Evolutionary conservation across 179 eudicot genomes (phyloP).

Genomic region (Dionaea muscipula): DNA sequence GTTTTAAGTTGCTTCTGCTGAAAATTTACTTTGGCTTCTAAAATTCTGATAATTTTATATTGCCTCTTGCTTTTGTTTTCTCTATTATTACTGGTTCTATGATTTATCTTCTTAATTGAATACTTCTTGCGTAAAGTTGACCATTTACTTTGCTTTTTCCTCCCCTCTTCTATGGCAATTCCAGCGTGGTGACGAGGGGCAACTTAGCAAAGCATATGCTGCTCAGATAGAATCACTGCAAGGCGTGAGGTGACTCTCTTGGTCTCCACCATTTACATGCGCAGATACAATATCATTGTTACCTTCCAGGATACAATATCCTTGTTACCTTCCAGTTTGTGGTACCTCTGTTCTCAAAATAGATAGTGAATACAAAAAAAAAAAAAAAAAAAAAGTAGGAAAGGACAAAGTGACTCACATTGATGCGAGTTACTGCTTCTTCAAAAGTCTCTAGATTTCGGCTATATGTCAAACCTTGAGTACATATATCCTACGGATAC

Average conservation of each 20-base stretch:
- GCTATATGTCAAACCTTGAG: no score
- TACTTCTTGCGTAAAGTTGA: neutral
- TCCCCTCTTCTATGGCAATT: constrained; percentile 10
- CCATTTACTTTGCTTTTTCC: neutral
- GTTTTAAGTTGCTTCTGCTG: neutral
- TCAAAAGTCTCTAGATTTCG: no score
- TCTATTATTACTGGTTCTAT: neutral
- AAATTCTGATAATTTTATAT: neutral
- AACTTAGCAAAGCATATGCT: constrained; percentile 56
- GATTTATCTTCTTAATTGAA: neutral
- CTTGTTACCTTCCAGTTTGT: no score
- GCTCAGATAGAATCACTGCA: constrained; percentile 79
- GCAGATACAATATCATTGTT: no score
- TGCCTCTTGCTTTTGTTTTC: neutral
- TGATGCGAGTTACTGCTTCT: no score
- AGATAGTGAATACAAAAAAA: no score
- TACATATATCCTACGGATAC: no score
- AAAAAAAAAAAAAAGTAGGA: no score
- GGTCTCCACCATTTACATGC: no score
- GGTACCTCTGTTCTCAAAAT: no score
- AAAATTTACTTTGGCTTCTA: neutral
- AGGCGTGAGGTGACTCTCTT: constrained; percentile 64
- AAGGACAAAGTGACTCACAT: no score
- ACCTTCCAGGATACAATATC: no score
- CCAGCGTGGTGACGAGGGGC: constrained; percentile 84